These are phyloP conservation scores for Xylaria sp. DNA, from an alignment of 2,329 filamentous ascomycete species.

Conservation along the genomic window DNA sequence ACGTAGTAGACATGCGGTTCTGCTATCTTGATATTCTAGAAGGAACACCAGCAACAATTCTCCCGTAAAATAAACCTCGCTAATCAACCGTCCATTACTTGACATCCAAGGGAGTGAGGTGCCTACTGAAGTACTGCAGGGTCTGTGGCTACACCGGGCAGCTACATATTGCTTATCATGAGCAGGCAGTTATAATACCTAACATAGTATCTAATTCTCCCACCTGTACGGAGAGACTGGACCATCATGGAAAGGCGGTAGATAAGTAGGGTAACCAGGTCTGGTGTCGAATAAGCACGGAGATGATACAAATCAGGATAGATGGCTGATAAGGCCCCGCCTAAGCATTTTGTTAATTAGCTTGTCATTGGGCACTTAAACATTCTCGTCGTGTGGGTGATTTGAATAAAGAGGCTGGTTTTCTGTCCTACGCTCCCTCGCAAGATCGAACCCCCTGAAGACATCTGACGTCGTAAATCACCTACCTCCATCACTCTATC, in stretches of 20 bases:
- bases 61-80: no score
- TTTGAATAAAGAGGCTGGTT: not conserved
- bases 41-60: not conserved
- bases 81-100: not conserved
- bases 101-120: not conserved
- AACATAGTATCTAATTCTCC: not conserved
- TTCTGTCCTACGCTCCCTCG: not conserved
- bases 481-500: no score
- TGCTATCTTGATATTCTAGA: not conserved
- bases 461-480: not conserved
- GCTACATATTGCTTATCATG: not conserved
- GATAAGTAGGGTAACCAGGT: not conserved
- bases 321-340: slow-evolving; percentile 26
- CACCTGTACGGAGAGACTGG: not conserved
- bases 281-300: slow-evolving; percentile 16
- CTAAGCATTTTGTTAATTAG: not conserved
- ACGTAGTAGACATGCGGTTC: not conserved
- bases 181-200: not conserved
- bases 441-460: not conserved
- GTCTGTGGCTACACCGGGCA: not conserved
- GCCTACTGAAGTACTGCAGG: not conserved
- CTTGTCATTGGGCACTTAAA: not conserved
- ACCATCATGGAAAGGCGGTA: not conserved
- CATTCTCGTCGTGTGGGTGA: not conserved
- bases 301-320: slow-evolving; percentile 25